phyloP scores from a whole-genome alignment of 768 basidiomycete genomes.

The Sporobolomyces pararoseus region DNA sequence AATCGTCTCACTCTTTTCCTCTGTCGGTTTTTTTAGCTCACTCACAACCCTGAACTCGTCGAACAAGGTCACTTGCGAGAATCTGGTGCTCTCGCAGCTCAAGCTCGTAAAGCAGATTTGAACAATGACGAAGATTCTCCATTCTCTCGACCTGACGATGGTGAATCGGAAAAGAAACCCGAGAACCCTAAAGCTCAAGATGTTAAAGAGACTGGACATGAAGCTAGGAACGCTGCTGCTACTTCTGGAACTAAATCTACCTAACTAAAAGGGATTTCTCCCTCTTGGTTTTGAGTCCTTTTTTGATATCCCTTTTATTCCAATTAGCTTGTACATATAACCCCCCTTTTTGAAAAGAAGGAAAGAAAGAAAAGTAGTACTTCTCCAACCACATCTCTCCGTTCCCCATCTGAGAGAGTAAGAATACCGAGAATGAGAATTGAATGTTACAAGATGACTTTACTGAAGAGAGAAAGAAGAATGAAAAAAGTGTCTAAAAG shows the following conservation, averaged over 20 bases:
- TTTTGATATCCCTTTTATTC: too few species aligned
- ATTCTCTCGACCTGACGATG: constrained; percentile 27
- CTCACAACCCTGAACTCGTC: constrained; percentile 25
- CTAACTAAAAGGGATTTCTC: too few species aligned
- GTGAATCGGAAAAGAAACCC: constrained; percentile 6
- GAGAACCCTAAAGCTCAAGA: constrained; percentile 3
- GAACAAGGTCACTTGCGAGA: constrained; percentile 30
- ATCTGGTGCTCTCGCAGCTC: constrained; percentile 16
- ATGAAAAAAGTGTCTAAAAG: too few species aligned
- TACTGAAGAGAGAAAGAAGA: too few species aligned
- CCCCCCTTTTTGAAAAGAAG: too few species aligned
- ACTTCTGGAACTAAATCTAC: constrained; percentile 6
- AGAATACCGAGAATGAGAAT: too few species aligned
- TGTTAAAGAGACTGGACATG: constrained; percentile 4
- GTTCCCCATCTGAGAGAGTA: too few species aligned
- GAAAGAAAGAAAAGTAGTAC: too few species aligned
- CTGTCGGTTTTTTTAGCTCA: constrained; percentile 10
- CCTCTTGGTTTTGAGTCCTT: too few species aligned
- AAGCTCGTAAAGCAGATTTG: constrained; percentile 4
- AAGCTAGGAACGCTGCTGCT: constrained; percentile 4
- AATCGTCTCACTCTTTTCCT: background rate
- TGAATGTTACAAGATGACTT: too few species aligned
- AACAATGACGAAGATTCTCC: constrained; percentile 9
- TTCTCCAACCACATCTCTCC: too few species aligned
- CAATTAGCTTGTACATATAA: too few species aligned